These are phyloP conservation scores for Penicillium sp. DNA, from an alignment of 2,329 filamentous ascomycete genomes.

Conservation along the genomic window DNA sequence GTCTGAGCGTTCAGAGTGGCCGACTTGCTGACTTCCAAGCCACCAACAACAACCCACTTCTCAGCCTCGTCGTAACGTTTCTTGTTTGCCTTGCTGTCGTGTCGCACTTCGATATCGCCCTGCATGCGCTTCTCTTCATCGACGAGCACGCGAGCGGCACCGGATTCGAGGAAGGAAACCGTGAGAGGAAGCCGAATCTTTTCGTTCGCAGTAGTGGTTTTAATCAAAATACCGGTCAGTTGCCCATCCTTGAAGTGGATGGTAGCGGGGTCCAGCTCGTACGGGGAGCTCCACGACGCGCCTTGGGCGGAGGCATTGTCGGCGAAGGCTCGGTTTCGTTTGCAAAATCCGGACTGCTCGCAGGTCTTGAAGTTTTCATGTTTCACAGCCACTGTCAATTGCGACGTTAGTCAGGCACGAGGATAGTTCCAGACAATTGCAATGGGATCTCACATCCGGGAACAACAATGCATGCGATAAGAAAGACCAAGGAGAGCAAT, in stretches of 20 bases:
- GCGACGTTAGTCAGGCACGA: constrained; percentile 8
- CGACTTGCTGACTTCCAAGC: constrained; percentile 67
- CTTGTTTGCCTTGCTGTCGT: constrained; percentile 80
- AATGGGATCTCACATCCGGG: constrained; percentile 58
- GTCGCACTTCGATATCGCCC: constrained; percentile 81
- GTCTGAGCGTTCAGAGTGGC: constrained; percentile 67
- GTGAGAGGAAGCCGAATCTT: constrained; percentile 77
- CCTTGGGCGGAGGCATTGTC: constrained; percentile 68
- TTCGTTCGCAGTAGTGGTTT: constrained; percentile 67
- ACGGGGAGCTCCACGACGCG: constrained; percentile 74
- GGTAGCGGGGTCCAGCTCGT: constrained; percentile 69
- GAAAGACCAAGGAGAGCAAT: constrained; percentile 58
- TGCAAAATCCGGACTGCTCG: constrained; percentile 93
- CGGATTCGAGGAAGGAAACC: constrained; percentile 85
- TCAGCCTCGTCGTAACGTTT: constrained; percentile 92
- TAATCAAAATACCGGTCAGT: constrained; percentile 76
- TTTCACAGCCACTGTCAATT: constrained; percentile 71
- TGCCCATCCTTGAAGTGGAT: constrained; percentile 75
- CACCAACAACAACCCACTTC: constrained; percentile 82
- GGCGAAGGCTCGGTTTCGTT: constrained; percentile 86
- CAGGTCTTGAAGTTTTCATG: constrained; percentile 98
- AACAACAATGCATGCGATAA: constrained; percentile 60
- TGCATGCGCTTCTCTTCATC: constrained; percentile 90
- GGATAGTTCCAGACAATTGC: neutral
- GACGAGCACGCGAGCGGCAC: constrained; percentile 79